These are phyloP conservation scores for Diaporthe australafricana DNA, from an alignment of 2,329 filamentous ascomycete species.

Conservation along the genomic window DNA sequence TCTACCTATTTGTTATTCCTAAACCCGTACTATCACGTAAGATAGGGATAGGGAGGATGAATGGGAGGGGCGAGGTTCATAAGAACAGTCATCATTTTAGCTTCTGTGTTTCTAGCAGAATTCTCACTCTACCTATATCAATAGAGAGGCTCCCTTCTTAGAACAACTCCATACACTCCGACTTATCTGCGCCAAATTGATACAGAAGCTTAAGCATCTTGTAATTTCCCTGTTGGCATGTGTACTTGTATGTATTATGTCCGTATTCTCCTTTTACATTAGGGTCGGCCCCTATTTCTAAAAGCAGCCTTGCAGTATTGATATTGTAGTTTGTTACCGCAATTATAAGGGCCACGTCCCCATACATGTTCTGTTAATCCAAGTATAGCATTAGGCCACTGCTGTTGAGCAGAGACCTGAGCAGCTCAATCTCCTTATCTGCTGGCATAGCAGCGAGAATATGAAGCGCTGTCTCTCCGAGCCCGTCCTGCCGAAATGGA, in stretches of 20 bases:
- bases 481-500: neutral
- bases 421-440: neutral
- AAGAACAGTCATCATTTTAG: too few relatives aligned
- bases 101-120: too few relatives aligned
- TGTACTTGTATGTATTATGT: neutral
- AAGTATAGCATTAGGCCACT: neutral
- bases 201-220: neutral
- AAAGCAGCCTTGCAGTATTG: neutral
- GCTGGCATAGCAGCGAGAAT: neutral
- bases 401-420: neutral
- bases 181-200: neutral
- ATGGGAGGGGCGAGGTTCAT: too few relatives aligned
- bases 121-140: too few relatives aligned
- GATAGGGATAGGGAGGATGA: too few relatives aligned
- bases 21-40: too few relatives aligned
- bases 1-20: too few relatives aligned
- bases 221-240: neutral
- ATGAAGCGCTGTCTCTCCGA: neutral
- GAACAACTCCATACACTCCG: neutral
- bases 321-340: neutral
- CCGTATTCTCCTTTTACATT: neutral
- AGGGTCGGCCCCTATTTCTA: neutral
- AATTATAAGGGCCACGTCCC: neutral
- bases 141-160: too few relatives aligned
- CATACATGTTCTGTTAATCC: neutral